phyloP scores from a whole-genome alignment of 2,329 filamentous ascomycete genomes.

The Botryotinia convoluta region DNA sequence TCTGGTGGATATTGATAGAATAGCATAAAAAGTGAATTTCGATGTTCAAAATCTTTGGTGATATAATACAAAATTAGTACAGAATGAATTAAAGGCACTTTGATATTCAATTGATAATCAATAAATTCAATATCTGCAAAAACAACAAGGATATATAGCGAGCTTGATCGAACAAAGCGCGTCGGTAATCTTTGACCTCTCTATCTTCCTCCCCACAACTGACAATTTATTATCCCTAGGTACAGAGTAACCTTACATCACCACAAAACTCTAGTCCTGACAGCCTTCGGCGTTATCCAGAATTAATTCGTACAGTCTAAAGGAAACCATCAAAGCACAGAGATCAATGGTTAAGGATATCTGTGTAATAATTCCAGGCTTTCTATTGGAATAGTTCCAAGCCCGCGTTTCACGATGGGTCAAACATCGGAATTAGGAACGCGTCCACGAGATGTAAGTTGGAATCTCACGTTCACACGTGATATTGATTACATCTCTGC shows the following conservation, averaged over 20 bases:
- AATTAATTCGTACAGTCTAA: neutral
- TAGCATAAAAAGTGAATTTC: neutral
- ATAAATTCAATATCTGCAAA: neutral
- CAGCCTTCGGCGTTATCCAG: neutral
- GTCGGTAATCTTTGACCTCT: neutral
- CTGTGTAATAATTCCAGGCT: neutral
- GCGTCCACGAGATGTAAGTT: slow-evolving; percentile 3
- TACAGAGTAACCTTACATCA: neutral
- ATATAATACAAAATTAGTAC: neutral
- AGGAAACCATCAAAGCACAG: neutral
- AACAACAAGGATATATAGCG: neutral
- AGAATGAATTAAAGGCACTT: neutral
- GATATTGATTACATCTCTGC: neutral
- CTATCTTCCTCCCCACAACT: neutral
- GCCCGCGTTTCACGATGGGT: neutral
- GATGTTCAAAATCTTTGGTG: neutral
- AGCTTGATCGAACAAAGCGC: neutral
- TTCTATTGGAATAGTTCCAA: neutral
- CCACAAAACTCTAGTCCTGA: neutral
- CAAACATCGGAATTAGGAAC: neutral
- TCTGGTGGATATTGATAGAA: neutral
- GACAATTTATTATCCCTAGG: neutral
- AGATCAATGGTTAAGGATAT: neutral
- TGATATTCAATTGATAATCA: neutral
- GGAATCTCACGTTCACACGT: slow-evolving; percentile 10